phyloP scores from a whole-genome alignment of 2,329 filamentous ascomycete genomes.

The Xylariaceae sp. region DNA sequence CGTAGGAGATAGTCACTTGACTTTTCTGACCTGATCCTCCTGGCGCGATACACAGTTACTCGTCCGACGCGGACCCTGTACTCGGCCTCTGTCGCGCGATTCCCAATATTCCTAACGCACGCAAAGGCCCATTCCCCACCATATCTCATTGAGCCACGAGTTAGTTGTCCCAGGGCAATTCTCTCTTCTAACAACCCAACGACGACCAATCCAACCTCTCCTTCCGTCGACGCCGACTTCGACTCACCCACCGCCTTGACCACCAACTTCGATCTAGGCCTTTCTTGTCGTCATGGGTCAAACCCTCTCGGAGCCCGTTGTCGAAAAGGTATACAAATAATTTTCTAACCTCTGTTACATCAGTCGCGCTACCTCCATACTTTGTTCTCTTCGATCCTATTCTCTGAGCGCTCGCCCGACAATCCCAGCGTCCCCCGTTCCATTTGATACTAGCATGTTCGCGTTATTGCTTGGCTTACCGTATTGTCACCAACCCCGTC shows the following conservation, averaged over 20 bases:
- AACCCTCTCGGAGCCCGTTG: slow-evolving; percentile 96
- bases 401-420: slow-evolving; percentile 20
- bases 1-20: slow-evolving; percentile 10
- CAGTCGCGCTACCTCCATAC: slow-evolving; percentile 21
- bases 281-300: slow-evolving; percentile 72
- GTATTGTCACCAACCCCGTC: background rate
- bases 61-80: slow-evolving; percentile 2
- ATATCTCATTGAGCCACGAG: slow-evolving; percentile 7
- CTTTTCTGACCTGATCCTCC: slow-evolving; percentile 11
- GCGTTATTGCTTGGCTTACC: background rate
- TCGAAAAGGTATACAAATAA: slow-evolving; percentile 81
- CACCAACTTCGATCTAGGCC: slow-evolving; percentile 22
- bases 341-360: slow-evolving; percentile 12
- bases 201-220: slow-evolving; percentile 17
- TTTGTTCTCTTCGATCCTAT: slow-evolving; percentile 2
- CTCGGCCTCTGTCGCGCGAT: slow-evolving; percentile 6
- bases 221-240: slow-evolving; percentile 23
- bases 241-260: slow-evolving; percentile 23
- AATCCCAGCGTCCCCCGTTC: slow-evolving; percentile 16
- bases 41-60: slow-evolving; percentile 12
- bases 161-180: slow-evolving; percentile 21
- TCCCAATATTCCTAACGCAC: background rate
- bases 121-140: background rate
- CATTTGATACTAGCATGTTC: background rate
- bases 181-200: slow-evolving; percentile 19